Evolutionary conservation across 441 rosid genomes (phyloP).

Genomic region (Populus hybrid): DNA sequence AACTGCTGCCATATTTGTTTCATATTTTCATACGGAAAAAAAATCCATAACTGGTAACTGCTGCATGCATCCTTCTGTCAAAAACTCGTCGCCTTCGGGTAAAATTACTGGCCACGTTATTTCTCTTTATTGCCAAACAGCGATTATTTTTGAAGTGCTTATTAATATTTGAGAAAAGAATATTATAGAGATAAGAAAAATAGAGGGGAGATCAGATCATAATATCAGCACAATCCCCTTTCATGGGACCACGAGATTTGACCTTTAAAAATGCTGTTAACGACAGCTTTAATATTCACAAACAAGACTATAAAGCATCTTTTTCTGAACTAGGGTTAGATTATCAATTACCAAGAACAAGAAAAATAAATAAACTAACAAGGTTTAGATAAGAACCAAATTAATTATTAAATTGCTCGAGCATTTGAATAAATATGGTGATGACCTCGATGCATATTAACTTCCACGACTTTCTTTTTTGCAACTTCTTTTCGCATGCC

Average conservation of each 20-base stretch:
- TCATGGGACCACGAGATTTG: slow-evolving; percentile 52
- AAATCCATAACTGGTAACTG: no score
- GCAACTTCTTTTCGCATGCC: slow-evolving; percentile 4
- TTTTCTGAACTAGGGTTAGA: slow-evolving; percentile 18
- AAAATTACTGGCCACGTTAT: neutral
- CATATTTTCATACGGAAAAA: no score
- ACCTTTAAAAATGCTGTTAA: slow-evolving; percentile 32
- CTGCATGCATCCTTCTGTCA: no score
- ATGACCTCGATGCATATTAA: slow-evolving; percentile 54
- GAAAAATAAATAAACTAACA: slow-evolving; percentile 19
- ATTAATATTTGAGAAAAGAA: neutral
- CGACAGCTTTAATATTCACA: slow-evolving; percentile 8
- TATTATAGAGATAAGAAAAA: neutral
- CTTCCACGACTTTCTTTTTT: slow-evolving; percentile 23
- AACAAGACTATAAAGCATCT: slow-evolving; percentile 25
- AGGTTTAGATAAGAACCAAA: slow-evolving; percentile 49
- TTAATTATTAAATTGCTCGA: slow-evolving; percentile 25
- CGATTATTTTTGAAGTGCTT: neutral
- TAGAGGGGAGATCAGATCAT: slow-evolving; percentile 7
- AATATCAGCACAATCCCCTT: slow-evolving; percentile 7
- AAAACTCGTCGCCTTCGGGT: no score
- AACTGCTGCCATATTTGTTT: no score
- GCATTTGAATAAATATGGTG: slow-evolving; percentile 27
- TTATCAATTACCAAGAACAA: slow-evolving; percentile 24
- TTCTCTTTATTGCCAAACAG: neutral